Evolutionary conservation across 768 basidiomycete species (phyloP).

Genomic region (Podaxis rugospora): DNA sequence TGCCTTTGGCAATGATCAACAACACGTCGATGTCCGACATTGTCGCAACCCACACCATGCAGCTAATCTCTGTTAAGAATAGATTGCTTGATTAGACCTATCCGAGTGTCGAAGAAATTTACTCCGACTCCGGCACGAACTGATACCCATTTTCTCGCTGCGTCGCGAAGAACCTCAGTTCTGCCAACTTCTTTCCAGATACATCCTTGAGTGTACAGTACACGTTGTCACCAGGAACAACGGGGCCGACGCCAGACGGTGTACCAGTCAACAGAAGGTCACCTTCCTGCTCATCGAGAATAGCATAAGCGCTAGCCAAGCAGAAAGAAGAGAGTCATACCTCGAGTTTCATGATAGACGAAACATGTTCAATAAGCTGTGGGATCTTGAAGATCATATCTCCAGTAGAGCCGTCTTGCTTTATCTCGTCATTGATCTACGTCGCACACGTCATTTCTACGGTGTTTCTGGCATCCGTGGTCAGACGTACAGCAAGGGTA

Average conservation of each 20-base stretch:
- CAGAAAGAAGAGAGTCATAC: slow-evolving; percentile 33
- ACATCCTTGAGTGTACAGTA: slow-evolving; percentile 65
- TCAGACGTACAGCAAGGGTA: slow-evolving; percentile 58
- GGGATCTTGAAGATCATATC: slow-evolving; percentile 96
- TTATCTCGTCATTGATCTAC: slow-evolving; percentile 79
- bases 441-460: background rate
- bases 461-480: background rate
- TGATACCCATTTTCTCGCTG: slow-evolving; percentile 62
- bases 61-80: background rate
- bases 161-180: slow-evolving; percentile 61
- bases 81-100: background rate
- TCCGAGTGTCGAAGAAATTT: background rate
- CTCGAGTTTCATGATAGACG: slow-evolving; percentile 97
- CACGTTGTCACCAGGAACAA: slow-evolving; percentile 73
- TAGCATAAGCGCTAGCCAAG: background rate
- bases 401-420: slow-evolving; percentile 79
- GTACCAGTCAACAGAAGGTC: slow-evolving; percentile 92
- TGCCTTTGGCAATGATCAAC: too few relatives aligned
- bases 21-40: too few relatives aligned
- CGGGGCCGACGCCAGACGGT: slow-evolving; percentile 83
- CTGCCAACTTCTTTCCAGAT: slow-evolving; percentile 50
- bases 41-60: background rate
- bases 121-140: slow-evolving; percentile 20
- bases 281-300: slow-evolving; percentile 56
- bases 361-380: slow-evolving; percentile 82